Conservation (phyloP, 140 eudicot genomes). For the Flaveria floridana region DNA sequence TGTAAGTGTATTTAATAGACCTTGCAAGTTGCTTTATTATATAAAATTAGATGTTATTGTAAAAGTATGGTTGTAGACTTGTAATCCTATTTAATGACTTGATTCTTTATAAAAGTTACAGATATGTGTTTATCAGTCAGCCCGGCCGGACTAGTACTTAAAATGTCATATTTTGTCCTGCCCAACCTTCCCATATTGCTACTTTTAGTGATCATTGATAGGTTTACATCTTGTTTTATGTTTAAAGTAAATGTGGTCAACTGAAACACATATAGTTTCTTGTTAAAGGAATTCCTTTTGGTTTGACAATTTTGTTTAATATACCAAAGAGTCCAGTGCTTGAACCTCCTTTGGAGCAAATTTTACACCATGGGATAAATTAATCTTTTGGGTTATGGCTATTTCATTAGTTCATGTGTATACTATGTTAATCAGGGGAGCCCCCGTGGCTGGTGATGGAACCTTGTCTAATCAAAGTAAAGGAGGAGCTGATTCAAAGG, state of each 20-base stretch:
- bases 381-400: constrained; percentile 10
- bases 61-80: background rate
- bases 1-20: background rate
- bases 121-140: background rate
- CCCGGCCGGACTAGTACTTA: background rate
- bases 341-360: background rate
- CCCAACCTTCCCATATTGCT: background rate
- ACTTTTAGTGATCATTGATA: background rate
- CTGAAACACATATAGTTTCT: background rate
- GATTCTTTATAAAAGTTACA: background rate
- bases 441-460: constrained; percentile 30
- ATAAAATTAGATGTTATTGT: background rate
- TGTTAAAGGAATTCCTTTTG: background rate
- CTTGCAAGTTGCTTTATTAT: no score
- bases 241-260: background rate
- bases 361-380: background rate
- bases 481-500: constrained; percentile 34
- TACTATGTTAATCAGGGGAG: constrained; percentile 43
- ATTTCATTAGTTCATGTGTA: background rate
- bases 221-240: background rate
- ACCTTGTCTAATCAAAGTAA: constrained; percentile 46
- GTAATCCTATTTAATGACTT: background rate
- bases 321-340: no score
- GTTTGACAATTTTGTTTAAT: background rate
- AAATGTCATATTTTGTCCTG: background rate